Evolutionary conservation across 495 filamentous ascomycete genomes (phyloP).

Genomic region (Penicillium alfredii): DNA sequence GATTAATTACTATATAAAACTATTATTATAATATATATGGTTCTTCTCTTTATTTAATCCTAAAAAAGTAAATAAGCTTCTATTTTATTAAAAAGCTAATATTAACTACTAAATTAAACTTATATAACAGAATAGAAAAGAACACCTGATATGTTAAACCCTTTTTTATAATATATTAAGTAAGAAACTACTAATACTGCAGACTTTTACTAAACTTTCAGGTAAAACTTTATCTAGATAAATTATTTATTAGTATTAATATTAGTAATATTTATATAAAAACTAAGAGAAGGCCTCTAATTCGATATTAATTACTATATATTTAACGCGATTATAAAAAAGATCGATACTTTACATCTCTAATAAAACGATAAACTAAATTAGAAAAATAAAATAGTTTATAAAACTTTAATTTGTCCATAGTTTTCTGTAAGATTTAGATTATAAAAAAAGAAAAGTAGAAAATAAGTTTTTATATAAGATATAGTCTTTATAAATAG

Average conservation of each 20-base stretch:
- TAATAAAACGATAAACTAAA: neutral
- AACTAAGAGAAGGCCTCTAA: conserved; percentile 2
- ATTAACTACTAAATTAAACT: neutral
- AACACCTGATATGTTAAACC: neutral
- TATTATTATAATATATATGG: neutral
- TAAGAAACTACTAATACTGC: neutral
- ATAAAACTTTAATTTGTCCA: neutral
- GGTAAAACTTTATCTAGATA: neutral
- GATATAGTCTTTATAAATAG: conserved; percentile 16
- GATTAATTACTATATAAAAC: neutral
- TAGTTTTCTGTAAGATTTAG: neutral
- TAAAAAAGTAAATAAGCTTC: neutral
- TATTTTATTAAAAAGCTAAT: neutral
- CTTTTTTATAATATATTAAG: neutral
- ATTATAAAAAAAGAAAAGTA: conserved; percentile 9
- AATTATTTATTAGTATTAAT: neutral
- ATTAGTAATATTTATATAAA: conserved; percentile 5
- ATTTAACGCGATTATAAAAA: conserved; percentile 7
- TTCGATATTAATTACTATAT: conserved; percentile 9
- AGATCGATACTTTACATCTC: neutral
- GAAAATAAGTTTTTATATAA: conserved; percentile 13
- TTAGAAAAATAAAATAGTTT: neutral
- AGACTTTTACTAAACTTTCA: neutral
- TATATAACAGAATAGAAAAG: neutral
- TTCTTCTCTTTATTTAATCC: neutral